These are phyloP conservation scores for Lojkania enalia DNA, from an alignment of 2,329 filamentous ascomycete genomes.

Conservation along the genomic window DNA sequence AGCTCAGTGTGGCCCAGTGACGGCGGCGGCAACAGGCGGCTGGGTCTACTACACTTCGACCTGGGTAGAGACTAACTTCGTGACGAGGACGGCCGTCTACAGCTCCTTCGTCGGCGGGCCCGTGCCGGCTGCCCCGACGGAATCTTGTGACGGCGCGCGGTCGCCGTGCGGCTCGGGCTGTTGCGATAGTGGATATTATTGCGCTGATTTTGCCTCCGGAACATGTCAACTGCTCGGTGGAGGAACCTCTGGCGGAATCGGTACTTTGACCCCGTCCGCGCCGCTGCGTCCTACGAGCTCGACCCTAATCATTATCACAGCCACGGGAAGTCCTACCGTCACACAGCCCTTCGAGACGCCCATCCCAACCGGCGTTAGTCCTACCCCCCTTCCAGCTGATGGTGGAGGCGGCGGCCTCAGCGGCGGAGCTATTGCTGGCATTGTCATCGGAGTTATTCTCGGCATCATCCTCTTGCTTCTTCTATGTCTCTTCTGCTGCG, in stretches of 20 bases:
- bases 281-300: constrained; percentile 55
- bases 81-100: constrained; percentile 59
- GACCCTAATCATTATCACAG: constrained; percentile 56
- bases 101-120: constrained; percentile 45
- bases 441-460: constrained; percentile 73
- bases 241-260: constrained; percentile 51
- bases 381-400: constrained; percentile 37
- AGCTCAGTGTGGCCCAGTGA: constrained; percentile 37
- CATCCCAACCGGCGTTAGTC: constrained; percentile 57
- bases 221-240: constrained; percentile 62
- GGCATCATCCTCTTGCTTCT: constrained; percentile 69
- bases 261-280: constrained; percentile 52
- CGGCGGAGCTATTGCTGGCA: constrained; percentile 76
- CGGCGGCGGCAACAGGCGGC: constrained; percentile 19
- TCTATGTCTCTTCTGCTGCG: constrained; percentile 73
- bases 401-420: constrained; percentile 56
- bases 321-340: constrained; percentile 50
- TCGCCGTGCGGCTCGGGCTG: constrained; percentile 69
- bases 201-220: constrained; percentile 51
- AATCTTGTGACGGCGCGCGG: constrained; percentile 56
- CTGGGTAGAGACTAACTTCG: constrained; percentile 58
- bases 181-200: constrained; percentile 72
- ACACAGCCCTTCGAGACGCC: constrained; percentile 56
- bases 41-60: constrained; percentile 63
- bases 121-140: constrained; percentile 18